Conservation (phyloP, 2,329 filamentous ascomycete genomes). For the Arachnomyces sp. region DNA sequence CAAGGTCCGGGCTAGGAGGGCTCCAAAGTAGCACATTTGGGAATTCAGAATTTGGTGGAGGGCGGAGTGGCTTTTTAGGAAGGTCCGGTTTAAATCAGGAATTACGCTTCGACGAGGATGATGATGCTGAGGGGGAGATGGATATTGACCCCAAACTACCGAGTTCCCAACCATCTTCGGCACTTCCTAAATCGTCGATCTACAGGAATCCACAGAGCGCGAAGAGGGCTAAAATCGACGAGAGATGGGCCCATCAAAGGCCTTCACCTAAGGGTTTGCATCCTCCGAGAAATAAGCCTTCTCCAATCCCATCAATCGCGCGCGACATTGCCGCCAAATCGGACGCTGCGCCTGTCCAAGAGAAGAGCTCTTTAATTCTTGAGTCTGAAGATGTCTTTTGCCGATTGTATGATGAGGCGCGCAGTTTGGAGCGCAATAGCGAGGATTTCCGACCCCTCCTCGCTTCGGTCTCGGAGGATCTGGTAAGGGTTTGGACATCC, state of each 20-base stretch:
- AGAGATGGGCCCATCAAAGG: slow-evolving; percentile 28
- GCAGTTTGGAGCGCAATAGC: slow-evolving; percentile 24
- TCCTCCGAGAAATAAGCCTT: slow-evolving; percentile 42
- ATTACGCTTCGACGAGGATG: slow-evolving; percentile 23
- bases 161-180: slow-evolving; percentile 15
- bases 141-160: slow-evolving; percentile 13
- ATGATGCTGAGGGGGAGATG: slow-evolving; percentile 33
- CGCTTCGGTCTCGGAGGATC: slow-evolving; percentile 26
- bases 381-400: slow-evolving; percentile 64
- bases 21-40: neutral
- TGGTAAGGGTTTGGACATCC: slow-evolving; percentile 27
- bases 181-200: slow-evolving; percentile 27
- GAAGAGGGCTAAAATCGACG: slow-evolving; percentile 35
- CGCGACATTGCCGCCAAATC: slow-evolving; percentile 56
- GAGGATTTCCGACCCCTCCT: slow-evolving; percentile 24
- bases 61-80: slow-evolving; percentile 22
- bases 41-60: slow-evolving; percentile 13
- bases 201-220: slow-evolving; percentile 36
- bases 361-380: slow-evolving; percentile 64
- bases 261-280: slow-evolving; percentile 27
- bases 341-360: slow-evolving; percentile 53
- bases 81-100: slow-evolving; percentile 25
- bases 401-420: slow-evolving; percentile 48
- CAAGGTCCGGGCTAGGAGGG: slow-evolving; percentile 9
- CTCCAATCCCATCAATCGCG: slow-evolving; percentile 62